phyloP scores from a whole-genome alignment of 805 yeast species.

The Lachancea lanzarotensis region DNA sequence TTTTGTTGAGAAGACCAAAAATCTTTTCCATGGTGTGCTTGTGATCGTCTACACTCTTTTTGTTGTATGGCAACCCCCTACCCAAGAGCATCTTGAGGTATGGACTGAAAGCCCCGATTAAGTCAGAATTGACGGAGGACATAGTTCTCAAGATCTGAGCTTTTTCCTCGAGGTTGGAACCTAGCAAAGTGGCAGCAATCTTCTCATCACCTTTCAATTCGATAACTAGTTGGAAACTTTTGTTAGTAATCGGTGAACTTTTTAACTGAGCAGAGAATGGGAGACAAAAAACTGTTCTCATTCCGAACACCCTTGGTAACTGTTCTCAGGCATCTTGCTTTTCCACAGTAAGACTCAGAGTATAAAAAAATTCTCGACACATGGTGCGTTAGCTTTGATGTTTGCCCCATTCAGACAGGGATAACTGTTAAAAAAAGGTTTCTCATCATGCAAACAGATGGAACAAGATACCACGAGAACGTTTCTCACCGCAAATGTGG shows the following conservation, averaged over 20 bases:
- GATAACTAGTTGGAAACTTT: conserved; percentile 10
- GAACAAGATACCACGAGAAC: not conserved
- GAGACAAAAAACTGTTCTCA: no score
- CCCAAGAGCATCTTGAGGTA: conserved; percentile 58
- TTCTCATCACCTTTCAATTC: conserved; percentile 34
- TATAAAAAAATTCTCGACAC: conserved; percentile 26
- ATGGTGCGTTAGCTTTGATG: conserved; percentile 23
- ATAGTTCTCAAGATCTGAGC: conserved; percentile 65
- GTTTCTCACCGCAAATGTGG: no score
- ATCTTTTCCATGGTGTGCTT: conserved; percentile 34
- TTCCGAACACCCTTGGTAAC: no score
- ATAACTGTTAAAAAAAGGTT: conserved; percentile 30
- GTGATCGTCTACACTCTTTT: conserved; percentile 52
- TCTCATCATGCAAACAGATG: conserved; percentile 27
- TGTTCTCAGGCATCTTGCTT: not conserved
- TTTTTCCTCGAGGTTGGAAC: conserved; percentile 56
- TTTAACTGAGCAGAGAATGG: not conserved
- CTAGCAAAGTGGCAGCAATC: conserved; percentile 41
- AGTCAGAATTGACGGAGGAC: conserved; percentile 67
- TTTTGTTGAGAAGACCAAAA: conserved; percentile 45
- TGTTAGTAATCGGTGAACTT: conserved; percentile 11
- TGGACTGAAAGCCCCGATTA: conserved; percentile 40
- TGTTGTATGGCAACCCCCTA: conserved; percentile 68
- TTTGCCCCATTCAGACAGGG: conserved; percentile 36
- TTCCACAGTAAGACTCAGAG: conserved; percentile 20